phyloP scores from a whole-genome alignment of 2,329 filamentous ascomycete genomes.

The Colletotrichum sp. region DNA sequence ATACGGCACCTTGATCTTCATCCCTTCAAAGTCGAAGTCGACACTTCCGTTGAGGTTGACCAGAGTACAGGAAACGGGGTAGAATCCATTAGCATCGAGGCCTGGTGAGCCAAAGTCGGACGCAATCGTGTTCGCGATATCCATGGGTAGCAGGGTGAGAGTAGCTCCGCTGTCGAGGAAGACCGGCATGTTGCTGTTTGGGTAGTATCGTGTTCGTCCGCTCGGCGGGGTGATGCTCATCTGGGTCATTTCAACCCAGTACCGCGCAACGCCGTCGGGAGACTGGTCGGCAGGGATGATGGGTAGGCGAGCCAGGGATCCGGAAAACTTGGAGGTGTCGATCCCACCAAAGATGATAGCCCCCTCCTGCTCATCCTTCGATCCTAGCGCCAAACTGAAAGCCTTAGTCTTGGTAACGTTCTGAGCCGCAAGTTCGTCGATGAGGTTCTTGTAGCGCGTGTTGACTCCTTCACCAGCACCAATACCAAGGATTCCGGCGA shows the following conservation, averaged over 20 bases:
- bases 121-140: slow-evolving; percentile 54
- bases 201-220: slow-evolving; percentile 28
- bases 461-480: slow-evolving; percentile 63
- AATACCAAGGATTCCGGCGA: slow-evolving; percentile 72
- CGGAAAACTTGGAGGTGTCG: slow-evolving; percentile 67
- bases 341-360: slow-evolving; percentile 71
- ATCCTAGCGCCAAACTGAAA: slow-evolving; percentile 69
- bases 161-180: slow-evolving; percentile 76
- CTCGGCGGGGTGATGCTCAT: slow-evolving; percentile 45
- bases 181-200: slow-evolving; percentile 51
- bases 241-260: slow-evolving; percentile 55
- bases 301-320: slow-evolving; percentile 62
- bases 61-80: slow-evolving; percentile 48
- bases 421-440: slow-evolving; percentile 54
- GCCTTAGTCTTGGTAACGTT: slow-evolving; percentile 63
- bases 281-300: slow-evolving; percentile 60
- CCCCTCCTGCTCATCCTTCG: slow-evolving; percentile 63
- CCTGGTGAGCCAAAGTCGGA: slow-evolving; percentile 49
- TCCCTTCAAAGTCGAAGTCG: slow-evolving; percentile 52
- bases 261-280: slow-evolving; percentile 57
- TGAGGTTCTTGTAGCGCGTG: slow-evolving; percentile 52
- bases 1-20: slow-evolving; percentile 54
- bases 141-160: slow-evolving; percentile 67
- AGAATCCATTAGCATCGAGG: slow-evolving; percentile 47
- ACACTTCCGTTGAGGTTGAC: slow-evolving; percentile 44